phyloP scores from a whole-genome alignment of 1,139 yeast species.

The Yamadazyma dendronema region DNA sequence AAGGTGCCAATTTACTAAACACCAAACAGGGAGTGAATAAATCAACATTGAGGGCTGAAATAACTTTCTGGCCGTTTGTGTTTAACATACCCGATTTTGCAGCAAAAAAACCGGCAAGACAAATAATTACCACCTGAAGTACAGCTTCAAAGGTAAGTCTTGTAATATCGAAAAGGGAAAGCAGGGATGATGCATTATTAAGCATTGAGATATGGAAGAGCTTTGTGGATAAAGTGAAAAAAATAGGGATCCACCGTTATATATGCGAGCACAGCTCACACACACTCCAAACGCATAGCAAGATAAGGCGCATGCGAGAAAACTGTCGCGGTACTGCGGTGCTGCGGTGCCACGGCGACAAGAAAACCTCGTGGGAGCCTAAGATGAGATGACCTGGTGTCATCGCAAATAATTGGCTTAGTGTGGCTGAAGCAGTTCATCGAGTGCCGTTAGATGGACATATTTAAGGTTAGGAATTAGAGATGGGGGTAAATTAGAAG shows the following conservation, averaged over 20 bases:
- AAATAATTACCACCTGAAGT: constrained; percentile 69
- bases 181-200: constrained; percentile 9
- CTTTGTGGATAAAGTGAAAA: too few species aligned
- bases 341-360: too few species aligned
- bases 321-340: too few species aligned
- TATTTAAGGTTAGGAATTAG: too few species aligned
- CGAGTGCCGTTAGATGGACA: too few species aligned
- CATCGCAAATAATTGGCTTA: too few species aligned
- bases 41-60: constrained; percentile 71
- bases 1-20: constrained; percentile 75
- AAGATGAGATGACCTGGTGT: too few species aligned
- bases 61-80: constrained; percentile 60
- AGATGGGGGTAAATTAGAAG: too few species aligned
- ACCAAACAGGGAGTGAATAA: constrained; percentile 83
- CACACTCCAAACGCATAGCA: neutral
- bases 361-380: too few species aligned
- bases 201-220: constrained; percentile 1
- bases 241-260: neutral
- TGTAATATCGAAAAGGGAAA: constrained; percentile 57
- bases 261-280: too few species aligned
- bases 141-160: constrained; percentile 77
- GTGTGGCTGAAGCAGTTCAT: too few species aligned
- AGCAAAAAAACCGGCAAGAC: constrained; percentile 69
- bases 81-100: constrained; percentile 60
- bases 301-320: neutral